Conservation (phyloP, 2,329 filamentous ascomycete genomes). For the Gliomastix tumulicola region DNA sequence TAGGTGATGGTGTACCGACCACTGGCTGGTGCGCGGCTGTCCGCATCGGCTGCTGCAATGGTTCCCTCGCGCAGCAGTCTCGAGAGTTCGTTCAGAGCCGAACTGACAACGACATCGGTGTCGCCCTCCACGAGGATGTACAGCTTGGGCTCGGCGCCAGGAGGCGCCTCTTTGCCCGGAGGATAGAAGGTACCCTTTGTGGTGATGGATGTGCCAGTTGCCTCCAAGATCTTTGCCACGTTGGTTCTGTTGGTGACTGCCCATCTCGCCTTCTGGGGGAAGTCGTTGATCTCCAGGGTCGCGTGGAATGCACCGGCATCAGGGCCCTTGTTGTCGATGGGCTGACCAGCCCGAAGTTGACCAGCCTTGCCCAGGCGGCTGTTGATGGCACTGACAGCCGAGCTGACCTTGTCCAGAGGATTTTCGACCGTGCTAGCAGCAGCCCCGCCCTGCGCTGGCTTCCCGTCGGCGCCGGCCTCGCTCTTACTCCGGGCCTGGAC, state of each 20-base stretch:
- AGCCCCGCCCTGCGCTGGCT: conserved; percentile 33
- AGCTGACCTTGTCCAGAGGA: conserved; percentile 77
- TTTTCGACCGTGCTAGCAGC: conserved; percentile 52
- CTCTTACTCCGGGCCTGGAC: conserved; percentile 45
- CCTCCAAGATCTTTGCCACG: conserved; percentile 94
- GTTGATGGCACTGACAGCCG: conserved; percentile 88
- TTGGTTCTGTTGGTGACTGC: conserved; percentile 98
- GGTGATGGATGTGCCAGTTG: conserved; percentile 91
- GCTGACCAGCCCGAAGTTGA: conserved; percentile 82
- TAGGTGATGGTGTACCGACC: conserved; percentile 84
- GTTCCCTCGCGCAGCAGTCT: conserved; percentile 85
- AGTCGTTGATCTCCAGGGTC: conserved; percentile 98
- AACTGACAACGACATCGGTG: conserved; percentile 84
- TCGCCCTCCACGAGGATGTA: conserved; percentile 98
- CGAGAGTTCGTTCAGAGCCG: conserved; percentile 85
- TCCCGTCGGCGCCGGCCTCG: conserved; percentile 27
- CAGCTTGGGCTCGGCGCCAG: conserved; percentile 79
- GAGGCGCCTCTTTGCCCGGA: conserved; percentile 69
- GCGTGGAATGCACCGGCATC: conserved; percentile 96
- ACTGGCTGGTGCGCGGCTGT: conserved; percentile 68
- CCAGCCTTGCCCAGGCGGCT: conserved; percentile 83
- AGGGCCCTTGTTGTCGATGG: conserved; percentile 96
- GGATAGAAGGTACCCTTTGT: conserved; percentile 92
- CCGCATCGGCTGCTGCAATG: conserved; percentile 80
- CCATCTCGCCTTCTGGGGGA: conserved; percentile 97